A percentile compares a stretch with the other conserved stretches of the same genome.
Evolutionary conservation across 805 yeast species (phyloP).

Genomic region (Wickerhamiella cacticola): DNA sequence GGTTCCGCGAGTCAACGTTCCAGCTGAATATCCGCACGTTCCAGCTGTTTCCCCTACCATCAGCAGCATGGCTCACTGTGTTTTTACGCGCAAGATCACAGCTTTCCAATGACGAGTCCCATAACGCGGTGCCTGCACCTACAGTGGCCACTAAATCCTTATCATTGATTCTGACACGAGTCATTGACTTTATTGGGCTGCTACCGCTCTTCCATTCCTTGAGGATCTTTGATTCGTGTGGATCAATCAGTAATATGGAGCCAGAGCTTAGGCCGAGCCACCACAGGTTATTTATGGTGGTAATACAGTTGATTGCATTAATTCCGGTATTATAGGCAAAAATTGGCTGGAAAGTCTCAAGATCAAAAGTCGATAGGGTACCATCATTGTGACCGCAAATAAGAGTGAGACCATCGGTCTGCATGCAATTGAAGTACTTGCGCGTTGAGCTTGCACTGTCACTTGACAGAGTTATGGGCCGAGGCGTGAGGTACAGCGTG

Average conservation of each 20-base stretch:
- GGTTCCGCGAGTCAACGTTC: constrained; percentile 33
- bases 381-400: constrained; percentile 14
- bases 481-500: not conserved
- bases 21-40: constrained; percentile 30
- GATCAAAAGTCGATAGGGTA: not conserved
- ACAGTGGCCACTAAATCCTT: not conserved
- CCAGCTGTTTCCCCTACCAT: constrained; percentile 10
- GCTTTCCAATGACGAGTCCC: constrained; percentile 3
- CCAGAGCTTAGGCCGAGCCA: constrained; percentile 13
- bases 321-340: not conserved
- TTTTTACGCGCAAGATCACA: not conserved
- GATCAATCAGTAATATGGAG: not conserved
- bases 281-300: not conserved
- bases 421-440: not conserved
- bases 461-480: not conserved
- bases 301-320: not conserved
- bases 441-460: not conserved
- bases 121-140: not conserved
- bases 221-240: not conserved
- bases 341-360: not conserved
- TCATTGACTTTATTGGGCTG: not conserved
- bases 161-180: not conserved
- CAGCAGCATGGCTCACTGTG: not conserved
- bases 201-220: constrained; percentile 6
- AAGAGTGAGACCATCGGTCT: not conserved